phyloP scores from a whole-genome alignment of 1,284 basidiomycete genomes.

The Ganoderma resinaceum region DNA sequence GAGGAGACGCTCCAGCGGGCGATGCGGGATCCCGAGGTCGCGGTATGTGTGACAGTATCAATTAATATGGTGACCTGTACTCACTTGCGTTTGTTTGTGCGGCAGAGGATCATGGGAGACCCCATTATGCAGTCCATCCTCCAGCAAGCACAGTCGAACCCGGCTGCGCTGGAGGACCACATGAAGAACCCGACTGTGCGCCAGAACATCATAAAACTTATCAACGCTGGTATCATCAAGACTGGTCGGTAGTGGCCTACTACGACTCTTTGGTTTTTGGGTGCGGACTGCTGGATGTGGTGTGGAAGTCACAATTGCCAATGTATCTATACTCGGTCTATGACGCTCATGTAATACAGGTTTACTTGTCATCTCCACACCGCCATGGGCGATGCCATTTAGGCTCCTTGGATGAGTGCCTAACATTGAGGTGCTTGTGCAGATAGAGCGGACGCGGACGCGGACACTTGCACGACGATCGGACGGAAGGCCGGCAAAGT shows the following conservation, averaged over 20 bases:
- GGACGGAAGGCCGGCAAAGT: not conserved
- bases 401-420: not conserved
- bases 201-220: conserved; percentile 90
- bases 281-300: conserved; percentile 23
- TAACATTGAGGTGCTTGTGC: too few species aligned
- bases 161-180: conserved; percentile 92
- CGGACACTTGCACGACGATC: not conserved
- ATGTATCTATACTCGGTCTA: conserved; percentile 34
- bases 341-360: conserved; percentile 27
- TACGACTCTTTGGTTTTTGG: conserved; percentile 15
- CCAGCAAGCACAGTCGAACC: conserved; percentile 93
- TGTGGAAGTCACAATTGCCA: conserved; percentile 28
- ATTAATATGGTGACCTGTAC: not conserved
- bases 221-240: conserved; percentile 93
- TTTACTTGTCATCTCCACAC: conserved; percentile 1
- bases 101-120: conserved; percentile 82
- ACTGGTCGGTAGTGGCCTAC: conserved; percentile 56
- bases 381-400: not conserved
- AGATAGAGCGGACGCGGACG: not conserved
- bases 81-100: conserved; percentile 19
- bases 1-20: conserved; percentile 94
- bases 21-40: conserved; percentile 97
- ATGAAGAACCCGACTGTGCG: conserved; percentile 94
- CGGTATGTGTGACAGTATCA: conserved; percentile 50
- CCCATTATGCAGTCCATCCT: conserved; percentile 94